Evolutionary conservation across 768 basidiomycete species (phyloP), one percentile per base, ranked within the genome.

Genomic region (Lactarius deliciosus): DNA sequence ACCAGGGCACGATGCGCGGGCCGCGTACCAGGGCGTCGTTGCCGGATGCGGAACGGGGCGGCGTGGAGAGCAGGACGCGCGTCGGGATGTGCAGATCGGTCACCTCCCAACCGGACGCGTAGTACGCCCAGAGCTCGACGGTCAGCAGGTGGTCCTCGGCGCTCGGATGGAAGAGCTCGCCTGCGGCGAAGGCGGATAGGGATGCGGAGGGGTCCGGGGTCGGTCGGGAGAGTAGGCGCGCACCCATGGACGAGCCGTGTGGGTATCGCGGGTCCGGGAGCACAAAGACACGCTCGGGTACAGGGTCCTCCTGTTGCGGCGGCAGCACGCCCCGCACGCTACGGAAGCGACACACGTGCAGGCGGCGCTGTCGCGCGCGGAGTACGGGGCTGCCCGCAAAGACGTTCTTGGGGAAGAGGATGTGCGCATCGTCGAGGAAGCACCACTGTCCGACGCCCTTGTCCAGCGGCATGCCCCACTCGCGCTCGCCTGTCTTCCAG

Each of bases 371-470:
- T 2, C 63, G 45, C 5, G 30, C 57, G 56, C 36, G 22, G 5
- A 34, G 57, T 5, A 20, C 36, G 57, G 32, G 34, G n/a, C 16
- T 36, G 13, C 50, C 50, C 5, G 22, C 13, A 13, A 53, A 53
- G 36, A 58, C 36, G 45, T 45, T 63, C 62, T 63, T 57, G 22
- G 43, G 45, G 13, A 64, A 64, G 45, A 36, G 56, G 63, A 64
- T 57, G 47, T 40, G 55, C 32, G 63, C 22, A 18, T 53, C 57
- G 38, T 63, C 54, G 30, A 63, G 63, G 55, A 63, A 47, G 30
- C 62, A 43, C 62, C 62, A 43, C 20, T 63, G 62, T 30, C 53
- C n/a, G 18, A 63, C 41, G 30, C 57, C 57, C n/a, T 58, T 58
- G 41, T 57, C 25, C 7, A 63, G 28, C 6, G 47, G 62, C 54